phyloP scores from a whole-genome alignment of 345 rosid genomes.

The Aegle marmelos region DNA sequence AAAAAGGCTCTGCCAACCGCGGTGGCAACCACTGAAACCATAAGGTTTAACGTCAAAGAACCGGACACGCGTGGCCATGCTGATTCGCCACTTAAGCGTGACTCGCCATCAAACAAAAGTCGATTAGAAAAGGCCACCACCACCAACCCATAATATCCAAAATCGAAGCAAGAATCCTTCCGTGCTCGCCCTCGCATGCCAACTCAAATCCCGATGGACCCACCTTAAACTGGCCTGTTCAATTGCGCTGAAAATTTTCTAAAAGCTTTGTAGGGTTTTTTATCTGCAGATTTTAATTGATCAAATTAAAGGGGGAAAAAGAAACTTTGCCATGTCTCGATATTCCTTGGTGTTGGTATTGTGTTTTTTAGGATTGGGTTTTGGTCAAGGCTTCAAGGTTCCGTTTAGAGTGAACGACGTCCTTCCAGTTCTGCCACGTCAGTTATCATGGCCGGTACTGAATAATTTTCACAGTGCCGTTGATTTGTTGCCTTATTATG shows the following conservation, averaged over 20 bases:
- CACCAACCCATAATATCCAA: not conserved
- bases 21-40: not conserved
- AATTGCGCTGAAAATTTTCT: not conserved
- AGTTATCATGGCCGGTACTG: conserved; percentile 90
- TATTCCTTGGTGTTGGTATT: conserved; percentile 16
- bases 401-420: conserved; percentile 77
- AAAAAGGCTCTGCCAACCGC: not conserved
- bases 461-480: conserved; percentile 83
- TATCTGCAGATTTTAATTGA: not conserved
- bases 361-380: conserved; percentile 40
- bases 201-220: not conserved
- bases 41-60: not conserved
- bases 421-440: conserved; percentile 80
- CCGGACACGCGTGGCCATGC: not conserved
- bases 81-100: not conserved
- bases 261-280: not conserved
- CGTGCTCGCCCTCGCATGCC: not conserved
- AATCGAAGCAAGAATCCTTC: not conserved
- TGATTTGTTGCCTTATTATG: conserved; percentile 78
- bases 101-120: not conserved
- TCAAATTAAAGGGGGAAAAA: not conserved
- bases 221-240: not conserved
- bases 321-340: conserved; percentile 31
- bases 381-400: conserved; percentile 47
- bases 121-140: no score